Percentiles rank a stretch among this genome's conserved stretches.
Conservation (phyloP, 129 eudicot species). For the Apium graveolens region DNA sequence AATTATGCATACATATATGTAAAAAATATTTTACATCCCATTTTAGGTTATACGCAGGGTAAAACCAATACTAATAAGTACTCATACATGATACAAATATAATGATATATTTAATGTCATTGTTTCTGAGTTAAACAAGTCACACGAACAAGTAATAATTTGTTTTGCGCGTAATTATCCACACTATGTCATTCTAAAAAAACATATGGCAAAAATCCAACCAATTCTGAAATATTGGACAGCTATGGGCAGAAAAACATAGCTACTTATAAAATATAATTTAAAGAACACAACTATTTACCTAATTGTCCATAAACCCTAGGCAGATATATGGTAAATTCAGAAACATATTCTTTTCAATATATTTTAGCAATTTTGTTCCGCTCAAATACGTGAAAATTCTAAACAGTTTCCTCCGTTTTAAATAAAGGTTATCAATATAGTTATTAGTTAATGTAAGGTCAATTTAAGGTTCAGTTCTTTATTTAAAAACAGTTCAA, state of each 20-base stretch:
- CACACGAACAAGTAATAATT: neutral
- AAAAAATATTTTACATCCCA: neutral
- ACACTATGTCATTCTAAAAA: neutral
- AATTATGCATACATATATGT: neutral
- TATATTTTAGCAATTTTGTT: neutral
- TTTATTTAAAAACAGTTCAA: neutral
- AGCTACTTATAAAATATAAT: neutral
- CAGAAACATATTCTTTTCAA: neutral
- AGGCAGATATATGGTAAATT: neutral
- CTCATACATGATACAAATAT: neutral
- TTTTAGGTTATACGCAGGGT: neutral
- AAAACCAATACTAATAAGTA: neutral
- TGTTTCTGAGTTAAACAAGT: neutral
- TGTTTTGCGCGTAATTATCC: neutral
- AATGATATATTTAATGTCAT: neutral
- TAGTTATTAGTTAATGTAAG: neutral
- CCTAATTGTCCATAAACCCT: neutral
- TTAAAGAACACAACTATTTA: neutral
- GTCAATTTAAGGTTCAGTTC: neutral
- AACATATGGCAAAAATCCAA: neutral
- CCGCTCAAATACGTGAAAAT: neutral
- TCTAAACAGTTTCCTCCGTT: neutral
- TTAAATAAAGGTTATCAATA: neutral
- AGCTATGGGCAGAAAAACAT: neutral
- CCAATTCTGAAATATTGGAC: neutral